Conservation (phyloP, 2,329 filamentous ascomycete species). For the Venturia pyrina region DNA sequence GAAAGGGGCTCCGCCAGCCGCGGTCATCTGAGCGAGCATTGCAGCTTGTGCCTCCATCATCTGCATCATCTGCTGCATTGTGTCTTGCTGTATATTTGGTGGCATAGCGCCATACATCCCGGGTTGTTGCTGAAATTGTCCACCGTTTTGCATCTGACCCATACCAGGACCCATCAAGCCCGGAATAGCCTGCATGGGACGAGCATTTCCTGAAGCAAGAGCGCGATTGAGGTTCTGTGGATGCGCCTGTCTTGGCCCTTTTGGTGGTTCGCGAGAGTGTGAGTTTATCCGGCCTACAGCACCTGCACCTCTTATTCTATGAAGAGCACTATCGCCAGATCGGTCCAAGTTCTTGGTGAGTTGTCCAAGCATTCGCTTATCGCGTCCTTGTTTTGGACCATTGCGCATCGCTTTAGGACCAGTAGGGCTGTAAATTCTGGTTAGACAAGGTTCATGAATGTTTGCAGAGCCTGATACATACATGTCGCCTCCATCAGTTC, state of each 20-base stretch:
- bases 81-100: not conserved
- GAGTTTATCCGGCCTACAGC: slow-evolving; percentile 74
- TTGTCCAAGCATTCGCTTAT: slow-evolving; percentile 77
- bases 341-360: slow-evolving; percentile 77
- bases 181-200: not conserved
- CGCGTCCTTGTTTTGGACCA: slow-evolving; percentile 40
- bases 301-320: slow-evolving; percentile 61
- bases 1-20: slow-evolving; percentile 25
- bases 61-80: slow-evolving; percentile 11
- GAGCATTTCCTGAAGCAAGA: slow-evolving; percentile 9
- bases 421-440: slow-evolving; percentile 56
- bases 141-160: slow-evolving; percentile 11
- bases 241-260: slow-evolving; percentile 53
- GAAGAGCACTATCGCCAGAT: slow-evolving; percentile 61
- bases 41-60: slow-evolving; percentile 57
- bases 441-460: slow-evolving; percentile 14
- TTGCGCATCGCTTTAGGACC: slow-evolving; percentile 93
- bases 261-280: slow-evolving; percentile 55
- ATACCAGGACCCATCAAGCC: not conserved
- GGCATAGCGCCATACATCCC: not conserved
- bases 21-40: slow-evolving; percentile 64
- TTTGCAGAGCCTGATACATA: slow-evolving; percentile 8
- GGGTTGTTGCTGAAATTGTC: slow-evolving; percentile 1
- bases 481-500: slow-evolving; percentile 9
- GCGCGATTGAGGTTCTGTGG: slow-evolving; percentile 8